Conservation (phyloP, 2,329 filamentous ascomycete species). For the Ophidiomyces ophidiicola region DNA sequence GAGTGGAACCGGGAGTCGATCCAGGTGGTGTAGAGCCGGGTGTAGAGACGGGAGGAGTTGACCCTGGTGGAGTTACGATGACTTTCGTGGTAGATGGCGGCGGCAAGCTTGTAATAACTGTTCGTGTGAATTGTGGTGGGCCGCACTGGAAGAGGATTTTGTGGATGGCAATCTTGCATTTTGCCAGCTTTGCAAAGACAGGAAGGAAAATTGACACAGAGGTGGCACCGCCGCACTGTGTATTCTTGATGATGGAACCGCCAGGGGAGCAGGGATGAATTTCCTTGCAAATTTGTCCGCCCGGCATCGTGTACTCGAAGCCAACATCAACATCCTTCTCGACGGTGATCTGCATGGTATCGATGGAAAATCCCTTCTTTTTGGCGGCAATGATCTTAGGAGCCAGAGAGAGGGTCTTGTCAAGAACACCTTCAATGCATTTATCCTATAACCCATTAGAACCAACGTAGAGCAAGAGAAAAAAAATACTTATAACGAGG, state of each 20-base stretch:
- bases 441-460: conserved; percentile 39
- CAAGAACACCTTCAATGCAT: conserved; percentile 47
- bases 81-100: conserved; percentile 82
- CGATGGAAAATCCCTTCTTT: conserved; percentile 58
- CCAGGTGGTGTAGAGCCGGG: too few relatives aligned
- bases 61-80: conserved; percentile 57
- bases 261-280: conserved; percentile 52
- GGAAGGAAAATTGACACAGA: conserved; percentile 60
- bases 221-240: conserved; percentile 82
- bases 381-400: conserved; percentile 50
- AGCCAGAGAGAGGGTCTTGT: conserved; percentile 30
- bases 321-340: conserved; percentile 68
- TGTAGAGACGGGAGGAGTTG: not conserved
- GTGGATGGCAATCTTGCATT: conserved; percentile 62
- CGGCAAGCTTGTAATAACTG: conserved; percentile 68
- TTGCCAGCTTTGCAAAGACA: conserved; percentile 39
- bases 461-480: conserved; percentile 35
- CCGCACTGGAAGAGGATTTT: conserved; percentile 64
- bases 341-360: conserved; percentile 57
- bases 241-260: conserved; percentile 64
- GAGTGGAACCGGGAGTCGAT: too few relatives aligned
- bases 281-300: conserved; percentile 72
- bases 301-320: conserved; percentile 77
- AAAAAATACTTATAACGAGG: conserved; percentile 18
- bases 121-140: conserved; percentile 30